Conservation (phyloP, 441 rosid species). For the Arabidopsis lyrata region DNA sequence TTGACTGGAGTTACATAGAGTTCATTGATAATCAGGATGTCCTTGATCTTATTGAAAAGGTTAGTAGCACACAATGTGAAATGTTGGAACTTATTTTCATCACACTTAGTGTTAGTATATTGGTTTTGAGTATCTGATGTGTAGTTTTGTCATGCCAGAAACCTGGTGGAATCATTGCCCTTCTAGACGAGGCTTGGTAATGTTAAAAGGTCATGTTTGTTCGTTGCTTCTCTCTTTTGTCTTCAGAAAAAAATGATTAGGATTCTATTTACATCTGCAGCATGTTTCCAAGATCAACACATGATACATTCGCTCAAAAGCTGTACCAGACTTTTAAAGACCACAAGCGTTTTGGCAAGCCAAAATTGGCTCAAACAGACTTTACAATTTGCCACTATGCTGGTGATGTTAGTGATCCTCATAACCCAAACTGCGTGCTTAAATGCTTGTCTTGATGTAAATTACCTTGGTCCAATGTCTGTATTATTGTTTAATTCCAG, state of each 20-base stretch:
- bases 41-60: conserved; percentile 79
- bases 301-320: conserved; percentile 93
- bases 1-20: conserved; percentile 86
- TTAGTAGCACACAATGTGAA: conserved; percentile 29
- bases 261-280: conserved; percentile 54
- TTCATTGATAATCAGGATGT: conserved; percentile 80
- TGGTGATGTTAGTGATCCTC: conserved; percentile 81
- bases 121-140: conserved; percentile 40
- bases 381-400: conserved; percentile 95
- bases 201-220: conserved; percentile 43
- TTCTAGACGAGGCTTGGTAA: conserved; percentile 99
- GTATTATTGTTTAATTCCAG: conserved; percentile 49
- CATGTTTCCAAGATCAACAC: conserved; percentile 98
- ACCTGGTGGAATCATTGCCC: conserved; percentile 99
- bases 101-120: conserved; percentile 24
- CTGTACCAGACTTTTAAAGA: conserved; percentile 95
- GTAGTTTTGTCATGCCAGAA: conserved; percentile 66
- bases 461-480: conserved; percentile 32
- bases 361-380: conserved; percentile 90
- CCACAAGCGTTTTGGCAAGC: conserved; percentile 92
- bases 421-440: conserved; percentile 23
- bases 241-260: conserved; percentile 30
- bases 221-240: conserved; percentile 27
- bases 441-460: conserved; percentile 25
- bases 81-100: conserved; percentile 23